phyloP scores from a whole-genome alignment of 768 basidiomycete species.

The Calocera viscosa region DNA sequence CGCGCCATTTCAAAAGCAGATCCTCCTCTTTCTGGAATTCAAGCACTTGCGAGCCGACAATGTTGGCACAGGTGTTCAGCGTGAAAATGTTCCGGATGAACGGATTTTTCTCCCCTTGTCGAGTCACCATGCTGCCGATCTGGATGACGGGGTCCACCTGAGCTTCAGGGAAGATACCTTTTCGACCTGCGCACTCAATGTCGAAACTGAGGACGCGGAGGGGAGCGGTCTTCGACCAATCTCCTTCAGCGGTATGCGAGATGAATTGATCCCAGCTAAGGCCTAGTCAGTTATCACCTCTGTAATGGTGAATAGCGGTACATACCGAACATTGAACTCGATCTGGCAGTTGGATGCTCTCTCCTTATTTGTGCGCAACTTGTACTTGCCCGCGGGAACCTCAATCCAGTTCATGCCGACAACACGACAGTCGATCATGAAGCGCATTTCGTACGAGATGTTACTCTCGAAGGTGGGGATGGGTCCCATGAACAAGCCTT shows the following conservation, averaged over 20 bases:
- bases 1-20: conserved; percentile 73
- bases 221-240: conserved; percentile 87
- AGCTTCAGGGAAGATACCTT: conserved; percentile 94
- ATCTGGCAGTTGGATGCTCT: conserved; percentile 79
- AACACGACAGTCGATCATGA: conserved; percentile 91
- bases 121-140: conserved; percentile 97
- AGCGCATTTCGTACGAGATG: conserved; percentile 77
- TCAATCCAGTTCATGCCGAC: conserved; percentile 99
- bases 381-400: conserved; percentile 70
- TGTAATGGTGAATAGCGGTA: conserved; percentile 1
- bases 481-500: conserved; percentile 42
- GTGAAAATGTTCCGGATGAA: conserved; percentile 97
- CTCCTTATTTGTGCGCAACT: conserved; percentile 40
- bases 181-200: conserved; percentile 96
- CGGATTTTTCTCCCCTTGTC: conserved; percentile 85
- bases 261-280: conserved; percentile 70
- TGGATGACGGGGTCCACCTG: conserved; percentile 89
- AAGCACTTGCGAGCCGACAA: conserved; percentile 94
- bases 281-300: conserved; percentile 9
- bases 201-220: conserved; percentile 92
- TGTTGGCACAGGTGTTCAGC: conserved; percentile 83
- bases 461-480: conserved; percentile 85
- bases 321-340: conserved; percentile 66
- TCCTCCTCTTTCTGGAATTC: conserved; percentile 62
- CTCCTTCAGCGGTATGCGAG: conserved; percentile 82